A percentile compares a stretch with the other conserved stretches of the same genome.
phyloP scores from a whole-genome alignment of 2,329 filamentous ascomycete genomes.

The Botrytis fabae region DNA sequence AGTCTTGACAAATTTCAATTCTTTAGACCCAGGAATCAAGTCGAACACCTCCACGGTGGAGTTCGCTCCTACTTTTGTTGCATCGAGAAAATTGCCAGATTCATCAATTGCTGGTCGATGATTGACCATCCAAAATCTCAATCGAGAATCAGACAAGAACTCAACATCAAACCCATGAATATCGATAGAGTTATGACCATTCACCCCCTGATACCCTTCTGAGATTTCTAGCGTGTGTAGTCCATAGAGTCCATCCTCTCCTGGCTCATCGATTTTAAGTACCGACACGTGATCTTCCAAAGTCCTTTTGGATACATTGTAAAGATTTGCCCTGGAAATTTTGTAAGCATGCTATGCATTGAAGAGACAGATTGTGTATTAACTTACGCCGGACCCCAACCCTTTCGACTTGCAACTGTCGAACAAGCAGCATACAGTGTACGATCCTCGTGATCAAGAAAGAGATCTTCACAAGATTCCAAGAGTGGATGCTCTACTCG shows the following conservation, averaged over 20 bases:
- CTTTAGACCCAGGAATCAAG: constrained; percentile 32
- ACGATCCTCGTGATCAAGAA: constrained; percentile 36
- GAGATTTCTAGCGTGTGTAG: constrained; percentile 29
- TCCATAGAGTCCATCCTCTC: constrained; percentile 30
- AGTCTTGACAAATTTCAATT: constrained; percentile 41
- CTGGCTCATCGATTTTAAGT: constrained; percentile 33
- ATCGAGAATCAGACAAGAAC: constrained; percentile 29
- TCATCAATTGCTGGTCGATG: constrained; percentile 40
- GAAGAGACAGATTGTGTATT: not conserved
- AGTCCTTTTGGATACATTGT: not conserved
- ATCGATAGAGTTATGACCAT: constrained; percentile 36
- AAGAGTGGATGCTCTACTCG: constrained; percentile 33
- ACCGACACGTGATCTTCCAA: constrained; percentile 11
- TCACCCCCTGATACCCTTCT: constrained; percentile 32
- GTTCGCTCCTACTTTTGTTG: constrained; percentile 40
- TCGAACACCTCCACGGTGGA: constrained; percentile 44
- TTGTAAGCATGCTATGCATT: not conserved
- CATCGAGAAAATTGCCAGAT: constrained; percentile 40
- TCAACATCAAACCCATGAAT: constrained; percentile 42
- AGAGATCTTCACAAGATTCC: constrained; percentile 39
- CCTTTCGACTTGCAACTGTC: not conserved
- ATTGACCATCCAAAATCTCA: constrained; percentile 43
- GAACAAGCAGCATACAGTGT: constrained; percentile 37
- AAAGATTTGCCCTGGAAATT: not conserved
- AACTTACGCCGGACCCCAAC: constrained; percentile 4